phyloP scores from a whole-genome alignment of 495 filamentous ascomycete genomes.

The Xanthoparmelia taractica region DNA sequence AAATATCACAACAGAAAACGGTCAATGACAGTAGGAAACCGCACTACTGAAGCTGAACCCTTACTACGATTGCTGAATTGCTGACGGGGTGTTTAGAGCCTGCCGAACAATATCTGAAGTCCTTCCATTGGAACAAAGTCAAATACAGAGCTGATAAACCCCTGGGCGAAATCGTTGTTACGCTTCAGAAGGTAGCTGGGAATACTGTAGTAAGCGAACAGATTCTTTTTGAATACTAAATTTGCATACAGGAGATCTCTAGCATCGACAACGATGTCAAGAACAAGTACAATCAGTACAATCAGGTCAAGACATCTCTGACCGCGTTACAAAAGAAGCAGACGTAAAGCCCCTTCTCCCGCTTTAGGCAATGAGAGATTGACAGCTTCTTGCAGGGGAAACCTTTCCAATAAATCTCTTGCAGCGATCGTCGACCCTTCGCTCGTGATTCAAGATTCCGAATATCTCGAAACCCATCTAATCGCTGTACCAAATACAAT shows the following conservation, averaged over 20 bases:
- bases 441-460: conserved; percentile 75
- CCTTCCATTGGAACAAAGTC: conserved; percentile 92
- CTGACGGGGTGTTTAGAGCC: conserved; percentile 53
- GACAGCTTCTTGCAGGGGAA: conserved; percentile 53
- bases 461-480: conserved; percentile 94
- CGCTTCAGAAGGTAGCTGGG: conserved; percentile 65
- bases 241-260: conserved; percentile 57
- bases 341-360: conserved; percentile 47
- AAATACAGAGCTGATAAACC: conserved; percentile 91
- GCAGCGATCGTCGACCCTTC: conserved; percentile 74
- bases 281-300: conserved; percentile 86
- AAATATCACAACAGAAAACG: conserved; percentile 77
- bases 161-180: conserved; percentile 74
- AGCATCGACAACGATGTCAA: conserved; percentile 94
- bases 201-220: not conserved
- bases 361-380: conserved; percentile 12
- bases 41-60: not conserved
- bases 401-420: conserved; percentile 88
- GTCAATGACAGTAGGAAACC: conserved; percentile 82
- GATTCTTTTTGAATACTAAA: not conserved
- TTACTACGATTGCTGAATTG: conserved; percentile 6
- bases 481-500: conserved; percentile 72
- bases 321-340: conserved; percentile 75
- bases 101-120: conserved; percentile 82
- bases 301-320: conserved; percentile 74